phyloP scores from a whole-genome alignment of 441 rosid species.

The Theobroma grandiflorum region DNA sequence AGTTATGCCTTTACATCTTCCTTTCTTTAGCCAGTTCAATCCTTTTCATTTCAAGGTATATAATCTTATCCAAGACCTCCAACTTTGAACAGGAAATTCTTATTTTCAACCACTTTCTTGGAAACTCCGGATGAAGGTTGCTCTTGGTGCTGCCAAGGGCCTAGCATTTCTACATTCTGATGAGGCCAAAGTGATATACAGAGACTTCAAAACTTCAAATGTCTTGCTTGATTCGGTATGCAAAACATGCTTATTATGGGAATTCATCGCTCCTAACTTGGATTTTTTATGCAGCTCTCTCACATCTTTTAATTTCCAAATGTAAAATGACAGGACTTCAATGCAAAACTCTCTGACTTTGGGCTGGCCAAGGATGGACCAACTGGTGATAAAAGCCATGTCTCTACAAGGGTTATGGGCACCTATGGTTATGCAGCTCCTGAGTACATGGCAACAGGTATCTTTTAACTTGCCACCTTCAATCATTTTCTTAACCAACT shows the following conservation, averaged over 20 bases:
- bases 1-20: background rate
- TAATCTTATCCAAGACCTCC: background rate
- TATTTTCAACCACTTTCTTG: slow-evolving; percentile 82
- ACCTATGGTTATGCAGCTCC: slow-evolving; percentile 98
- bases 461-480: background rate
- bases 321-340: slow-evolving; percentile 57
- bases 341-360: slow-evolving; percentile 95
- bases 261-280: background rate
- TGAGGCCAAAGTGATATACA: slow-evolving; percentile 82
- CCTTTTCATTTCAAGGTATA: background rate
- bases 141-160: slow-evolving; percentile 92
- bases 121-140: slow-evolving; percentile 79
- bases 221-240: slow-evolving; percentile 85
- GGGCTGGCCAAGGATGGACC: slow-evolving; percentile 99
- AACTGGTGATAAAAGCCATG: slow-evolving; percentile 75
- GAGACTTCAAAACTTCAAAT: slow-evolving; percentile 90
- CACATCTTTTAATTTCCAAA: slow-evolving; percentile 13
- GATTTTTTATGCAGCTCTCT: slow-evolving; percentile 18
- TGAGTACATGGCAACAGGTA: slow-evolving; percentile 93
- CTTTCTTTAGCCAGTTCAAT: background rate
- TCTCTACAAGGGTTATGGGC: slow-evolving; percentile 95
- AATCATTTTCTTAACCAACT: background rate
- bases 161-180: slow-evolving; percentile 91
- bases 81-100: slow-evolving; percentile 54
- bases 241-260: background rate